Conservation (phyloP, 805 yeast genomes). For the Nakazawaea holstii region DNA sequence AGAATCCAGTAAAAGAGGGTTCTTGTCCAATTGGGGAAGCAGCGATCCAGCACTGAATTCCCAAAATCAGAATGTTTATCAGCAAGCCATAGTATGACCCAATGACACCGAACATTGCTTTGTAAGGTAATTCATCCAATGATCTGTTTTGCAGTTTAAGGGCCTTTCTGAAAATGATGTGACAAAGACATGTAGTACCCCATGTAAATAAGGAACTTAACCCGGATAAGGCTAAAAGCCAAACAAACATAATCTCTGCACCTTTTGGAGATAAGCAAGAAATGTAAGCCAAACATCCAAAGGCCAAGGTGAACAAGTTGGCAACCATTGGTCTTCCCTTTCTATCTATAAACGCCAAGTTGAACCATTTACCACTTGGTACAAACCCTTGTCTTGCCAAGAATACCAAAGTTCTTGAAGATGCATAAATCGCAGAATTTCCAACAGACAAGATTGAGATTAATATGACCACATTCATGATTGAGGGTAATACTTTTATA, state of each 20-base stretch:
- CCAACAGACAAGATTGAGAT: constrained; percentile 40
- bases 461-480: constrained; percentile 35
- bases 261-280: constrained; percentile 36
- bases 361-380: constrained; percentile 25
- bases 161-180: constrained; percentile 40
- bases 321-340: constrained; percentile 46
- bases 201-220: constrained; percentile 44
- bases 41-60: constrained; percentile 45
- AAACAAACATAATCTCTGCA: constrained; percentile 32
- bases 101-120: constrained; percentile 34
- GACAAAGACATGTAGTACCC: constrained; percentile 39
- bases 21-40: constrained; percentile 32
- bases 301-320: constrained; percentile 28
- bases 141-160: constrained; percentile 35
- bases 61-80: constrained; percentile 30
- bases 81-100: constrained; percentile 36
- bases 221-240: constrained; percentile 47
- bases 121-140: constrained; percentile 35
- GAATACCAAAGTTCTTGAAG: constrained; percentile 46
- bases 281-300: constrained; percentile 39
- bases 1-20: constrained; percentile 30
- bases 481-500: constrained; percentile 30
- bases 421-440: constrained; percentile 52
- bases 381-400: constrained; percentile 40
- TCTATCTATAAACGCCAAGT: constrained; percentile 40